A percentile compares a stretch with the other conserved stretches of the same genome.
These are phyloP conservation scores for Sarocladium brachiariae DNA, from an alignment of 2,329 filamentous ascomycete species.

Conservation along the genomic window DNA sequence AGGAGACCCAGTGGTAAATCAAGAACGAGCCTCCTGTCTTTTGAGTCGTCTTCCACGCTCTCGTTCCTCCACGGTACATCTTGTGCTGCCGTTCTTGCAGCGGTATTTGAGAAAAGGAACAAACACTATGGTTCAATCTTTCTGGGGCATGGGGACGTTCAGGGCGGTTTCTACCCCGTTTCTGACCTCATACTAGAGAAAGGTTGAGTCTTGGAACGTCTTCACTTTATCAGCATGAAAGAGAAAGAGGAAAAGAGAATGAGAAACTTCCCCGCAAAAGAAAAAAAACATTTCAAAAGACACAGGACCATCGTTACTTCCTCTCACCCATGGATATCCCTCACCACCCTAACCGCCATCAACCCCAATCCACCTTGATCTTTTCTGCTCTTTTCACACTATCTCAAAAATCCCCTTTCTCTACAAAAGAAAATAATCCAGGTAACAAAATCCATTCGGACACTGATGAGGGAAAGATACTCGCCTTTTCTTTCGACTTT, in stretches of 20 bases:
- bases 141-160: no score
- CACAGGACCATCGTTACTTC: slow-evolving; percentile 10
- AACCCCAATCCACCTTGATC: no score
- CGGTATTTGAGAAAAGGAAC: no score
- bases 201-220: no score
- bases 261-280: slow-evolving; percentile 11
- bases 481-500: slow-evolving; percentile 36
- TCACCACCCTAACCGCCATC: background rate
- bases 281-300: slow-evolving; percentile 14
- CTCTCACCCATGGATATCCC: background rate
- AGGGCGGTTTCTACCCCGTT: no score
- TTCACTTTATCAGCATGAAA: no score
- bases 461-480: slow-evolving; percentile 99
- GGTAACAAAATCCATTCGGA: slow-evolving; percentile 31
- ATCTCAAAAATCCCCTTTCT: slow-evolving; percentile 11
- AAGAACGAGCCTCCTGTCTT: background rate
- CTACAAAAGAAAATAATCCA: slow-evolving; percentile 48
- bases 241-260: no score
- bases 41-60: background rate
- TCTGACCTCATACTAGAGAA: no score
- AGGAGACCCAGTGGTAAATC: slow-evolving; percentile 47
- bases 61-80: background rate
- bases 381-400: no score
- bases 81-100: background rate
- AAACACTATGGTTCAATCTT: no score